Conservation (phyloP, 306 rosid species). For the Sicyos baderoa region DNA sequence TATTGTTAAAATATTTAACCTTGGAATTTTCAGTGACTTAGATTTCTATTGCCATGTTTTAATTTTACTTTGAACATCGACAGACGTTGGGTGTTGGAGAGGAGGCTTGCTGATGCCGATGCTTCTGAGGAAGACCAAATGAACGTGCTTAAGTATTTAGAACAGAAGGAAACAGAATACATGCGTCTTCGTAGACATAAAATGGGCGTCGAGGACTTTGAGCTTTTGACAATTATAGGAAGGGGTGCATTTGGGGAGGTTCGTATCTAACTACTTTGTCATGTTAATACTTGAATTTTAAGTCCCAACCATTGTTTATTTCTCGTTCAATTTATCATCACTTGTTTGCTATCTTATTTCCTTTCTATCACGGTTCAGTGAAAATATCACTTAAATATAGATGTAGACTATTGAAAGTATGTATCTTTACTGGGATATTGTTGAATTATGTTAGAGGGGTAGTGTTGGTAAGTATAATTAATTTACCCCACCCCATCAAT, state of each 20-base stretch:
- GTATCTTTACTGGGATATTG: neutral
- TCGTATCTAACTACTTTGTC: neutral
- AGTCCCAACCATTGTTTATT: neutral
- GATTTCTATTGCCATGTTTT: neutral
- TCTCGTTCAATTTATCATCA: neutral
- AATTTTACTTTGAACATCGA: conserved; percentile 2
- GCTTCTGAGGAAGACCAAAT: conserved; percentile 72
- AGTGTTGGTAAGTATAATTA: no score
- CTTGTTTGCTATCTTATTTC: neutral
- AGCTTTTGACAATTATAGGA: conserved; percentile 73
- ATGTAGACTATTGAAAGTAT: neutral
- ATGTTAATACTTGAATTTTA: neutral
- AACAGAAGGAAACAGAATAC: conserved; percentile 76
- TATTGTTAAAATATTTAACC: neutral
- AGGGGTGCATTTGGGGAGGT: conserved; percentile 97
- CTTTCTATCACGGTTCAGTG: neutral
- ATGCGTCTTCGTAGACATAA: conserved; percentile 81
- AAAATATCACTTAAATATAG: neutral
- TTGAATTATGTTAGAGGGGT: no score
- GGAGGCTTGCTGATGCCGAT: conserved; percentile 88
- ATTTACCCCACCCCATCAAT: no score
- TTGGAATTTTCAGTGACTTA: neutral
- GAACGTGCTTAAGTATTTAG: conserved; percentile 62
- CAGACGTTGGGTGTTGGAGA: conserved; percentile 70
- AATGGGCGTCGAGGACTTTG: conserved; percentile 89